These are phyloP conservation scores for Lactarius psammicola DNA, from an alignment of 768 basidiomycete genomes.

Conservation along the genomic window DNA sequence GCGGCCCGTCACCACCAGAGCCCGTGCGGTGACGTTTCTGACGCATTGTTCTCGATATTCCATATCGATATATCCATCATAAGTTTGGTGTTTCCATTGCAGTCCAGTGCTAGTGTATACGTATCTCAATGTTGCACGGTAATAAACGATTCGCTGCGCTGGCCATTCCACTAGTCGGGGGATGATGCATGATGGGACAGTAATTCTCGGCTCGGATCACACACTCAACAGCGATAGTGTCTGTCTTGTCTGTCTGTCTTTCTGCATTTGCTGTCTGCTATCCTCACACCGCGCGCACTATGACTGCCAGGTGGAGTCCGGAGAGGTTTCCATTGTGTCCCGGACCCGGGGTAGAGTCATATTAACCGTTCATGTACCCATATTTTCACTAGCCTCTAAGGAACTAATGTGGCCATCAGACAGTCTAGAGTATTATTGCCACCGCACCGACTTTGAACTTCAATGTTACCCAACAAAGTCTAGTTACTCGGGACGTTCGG, in stretches of 20 bases:
- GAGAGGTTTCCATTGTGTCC: constrained; percentile 25
- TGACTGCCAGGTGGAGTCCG: constrained; percentile 10
- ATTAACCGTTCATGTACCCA: constrained; percentile 16
- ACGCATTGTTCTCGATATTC: neutral
- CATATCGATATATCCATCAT: too few species aligned
- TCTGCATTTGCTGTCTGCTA: neutral
- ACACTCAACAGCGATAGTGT: neutral
- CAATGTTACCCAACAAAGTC: constrained; percentile 26
- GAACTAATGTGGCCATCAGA: neutral
- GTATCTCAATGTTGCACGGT: neutral
- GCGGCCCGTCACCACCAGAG: neutral
- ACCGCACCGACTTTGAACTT: constrained; percentile 26
- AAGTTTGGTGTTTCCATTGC: neutral
- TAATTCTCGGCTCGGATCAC: constrained; percentile 1
- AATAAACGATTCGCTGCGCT: neutral
- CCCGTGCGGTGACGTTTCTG: neutral
- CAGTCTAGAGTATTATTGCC: neutral
- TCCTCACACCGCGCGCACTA: constrained; percentile 28
- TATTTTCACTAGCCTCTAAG: constrained; percentile 5
- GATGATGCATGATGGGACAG: neutral
- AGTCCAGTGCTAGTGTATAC: neutral
- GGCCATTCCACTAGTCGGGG: neutral
- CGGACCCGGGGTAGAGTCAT: constrained; percentile 13
- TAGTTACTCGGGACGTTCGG: constrained; percentile 23
- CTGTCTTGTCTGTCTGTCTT: neutral